Base-by-base conservation (phyloP, 768 basidiomycete species). In the Hygrocybe coccinea region DNA sequence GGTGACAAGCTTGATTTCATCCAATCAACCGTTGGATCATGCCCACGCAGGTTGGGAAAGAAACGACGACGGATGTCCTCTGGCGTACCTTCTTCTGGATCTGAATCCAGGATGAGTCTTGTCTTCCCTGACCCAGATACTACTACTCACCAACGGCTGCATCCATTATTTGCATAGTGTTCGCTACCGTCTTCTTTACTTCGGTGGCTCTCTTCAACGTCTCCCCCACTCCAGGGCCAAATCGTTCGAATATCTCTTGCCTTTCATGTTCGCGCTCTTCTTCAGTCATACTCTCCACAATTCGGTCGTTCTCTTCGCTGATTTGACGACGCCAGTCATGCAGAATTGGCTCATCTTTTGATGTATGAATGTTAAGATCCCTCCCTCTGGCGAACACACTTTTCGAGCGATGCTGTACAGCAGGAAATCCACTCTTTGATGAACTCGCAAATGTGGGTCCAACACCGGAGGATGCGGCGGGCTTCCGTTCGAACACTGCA, bases 21-120 rank as follows among this genome's bases (percentile, higher is more conserved):
- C 95, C 95, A 97, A 33, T 82, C 85, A 8, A 97, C 74, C 46
- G 80, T 83, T 5, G 91, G 85, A 59, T 92, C 83, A 60, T 86
- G 75, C 9, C 79, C 69, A 3, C 85, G 78, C 1, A 83, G 81
- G 54, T 79, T 69, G 0, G 94, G 90, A 64, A 97, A 97, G 72
- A 85, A 95, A 37, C 84, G 85, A 22, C 77, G 79, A 22, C 91
- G 86, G 55, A 95, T 94, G 63, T 87, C 80, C 66, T 92, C 91
- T 2, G 92, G 83, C 0, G 87, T 85, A 5, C 89, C 89, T 64
- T 87, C 87, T 60, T 83, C 82, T 5, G 44, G 36, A 29, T 50
- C 52, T 37, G 17, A 51, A 45, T 57, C 46, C 22, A 39, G 63
- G 24, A 38, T 22, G 21, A 25, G n/a, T 47, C 14, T 55, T 52